These are phyloP conservation scores for Solioccasus polychromus DNA, from an alignment of 768 basidiomycete species.

Conservation along the genomic window DNA sequence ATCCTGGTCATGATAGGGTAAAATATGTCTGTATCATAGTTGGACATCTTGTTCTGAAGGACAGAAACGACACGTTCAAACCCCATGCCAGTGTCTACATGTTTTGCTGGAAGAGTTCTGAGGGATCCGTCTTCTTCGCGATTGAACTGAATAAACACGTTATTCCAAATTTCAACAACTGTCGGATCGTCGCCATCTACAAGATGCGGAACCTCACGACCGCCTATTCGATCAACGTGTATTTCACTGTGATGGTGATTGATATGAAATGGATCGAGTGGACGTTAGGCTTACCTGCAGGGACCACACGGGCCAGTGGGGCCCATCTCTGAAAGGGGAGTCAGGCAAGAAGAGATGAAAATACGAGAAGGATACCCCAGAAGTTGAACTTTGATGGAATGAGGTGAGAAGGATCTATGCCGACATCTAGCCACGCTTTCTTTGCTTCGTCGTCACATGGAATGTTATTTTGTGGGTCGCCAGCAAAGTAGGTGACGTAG, in stretches of 20 bases:
- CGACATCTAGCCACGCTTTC: conserved; percentile 84
- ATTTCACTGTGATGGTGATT: conserved; percentile 63
- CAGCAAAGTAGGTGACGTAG: conserved; percentile 98
- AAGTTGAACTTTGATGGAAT: conserved; percentile 97
- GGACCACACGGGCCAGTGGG: conserved; percentile 97
- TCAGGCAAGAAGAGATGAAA: conserved; percentile 3
- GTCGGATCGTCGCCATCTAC: conserved; percentile 97
- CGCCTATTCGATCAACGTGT: conserved; percentile 96
- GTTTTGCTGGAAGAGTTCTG: conserved; percentile 79
- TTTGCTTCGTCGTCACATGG: conserved; percentile 88
- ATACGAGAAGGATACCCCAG: conserved; percentile 70
- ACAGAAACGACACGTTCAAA: conserved; percentile 97
- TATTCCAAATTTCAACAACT: conserved; percentile 99
- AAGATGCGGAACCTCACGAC: conserved; percentile 87
- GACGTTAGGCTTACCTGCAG: conserved; percentile 58
- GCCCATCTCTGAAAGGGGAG: conserved; percentile 81
- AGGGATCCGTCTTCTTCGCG: conserved; percentile 87
- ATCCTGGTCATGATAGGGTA: conserved; percentile 83
- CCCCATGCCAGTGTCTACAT: conserved; percentile 99
- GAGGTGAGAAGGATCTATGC: conserved; percentile 86
- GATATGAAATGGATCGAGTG: neutral
- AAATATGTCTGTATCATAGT: conserved; percentile 98
- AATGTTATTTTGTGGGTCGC: conserved; percentile 80
- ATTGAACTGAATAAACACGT: conserved; percentile 99
- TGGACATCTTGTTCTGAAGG: conserved; percentile 86